phyloP scores from a whole-genome alignment of 768 basidiomycete genomes.

The Mycena floridula region DNA sequence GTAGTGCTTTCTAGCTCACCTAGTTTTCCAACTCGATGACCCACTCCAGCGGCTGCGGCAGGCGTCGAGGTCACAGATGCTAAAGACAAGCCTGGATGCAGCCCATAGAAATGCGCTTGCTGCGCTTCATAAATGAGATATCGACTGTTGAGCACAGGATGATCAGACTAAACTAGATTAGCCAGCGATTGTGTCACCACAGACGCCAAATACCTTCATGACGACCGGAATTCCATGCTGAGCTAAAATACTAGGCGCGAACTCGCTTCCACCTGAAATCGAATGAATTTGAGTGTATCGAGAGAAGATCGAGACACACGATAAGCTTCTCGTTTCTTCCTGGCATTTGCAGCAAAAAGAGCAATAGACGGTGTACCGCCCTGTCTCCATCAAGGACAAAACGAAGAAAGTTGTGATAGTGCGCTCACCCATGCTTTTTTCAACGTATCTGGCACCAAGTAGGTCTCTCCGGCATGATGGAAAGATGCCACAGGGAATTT shows the following conservation, averaged over 20 bases:
- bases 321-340: slow-evolving; percentile 57
- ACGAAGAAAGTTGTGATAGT: too few species aligned
- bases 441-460: slow-evolving; percentile 52
- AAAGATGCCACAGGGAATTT: slow-evolving; percentile 36
- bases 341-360: slow-evolving; percentile 37
- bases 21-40: slow-evolving; percentile 53
- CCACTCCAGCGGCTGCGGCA: slow-evolving; percentile 47
- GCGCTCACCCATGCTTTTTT: slow-evolving; percentile 34
- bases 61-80: slow-evolving; percentile 48
- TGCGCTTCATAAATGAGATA: slow-evolving; percentile 59
- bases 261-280: not conserved
- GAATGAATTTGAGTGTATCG: slow-evolving; percentile 30
- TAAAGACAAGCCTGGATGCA: slow-evolving; percentile 45
- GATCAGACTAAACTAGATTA: slow-evolving; percentile 31
- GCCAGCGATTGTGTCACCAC: not conserved
- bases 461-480: slow-evolving; percentile 58
- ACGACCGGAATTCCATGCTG: slow-evolving; percentile 46
- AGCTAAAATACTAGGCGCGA: slow-evolving; percentile 29
- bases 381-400: not conserved
- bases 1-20: too few species aligned
- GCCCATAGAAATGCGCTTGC: slow-evolving; percentile 53
- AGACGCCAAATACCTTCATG: slow-evolving; percentile 39
- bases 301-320: slow-evolving; percentile 58
- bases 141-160: slow-evolving; percentile 40
- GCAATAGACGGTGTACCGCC: slow-evolving; percentile 51